Conservation (phyloP, 2,329 filamentous ascomycete genomes). For the Aspergillus pseudoglaucus region DNA sequence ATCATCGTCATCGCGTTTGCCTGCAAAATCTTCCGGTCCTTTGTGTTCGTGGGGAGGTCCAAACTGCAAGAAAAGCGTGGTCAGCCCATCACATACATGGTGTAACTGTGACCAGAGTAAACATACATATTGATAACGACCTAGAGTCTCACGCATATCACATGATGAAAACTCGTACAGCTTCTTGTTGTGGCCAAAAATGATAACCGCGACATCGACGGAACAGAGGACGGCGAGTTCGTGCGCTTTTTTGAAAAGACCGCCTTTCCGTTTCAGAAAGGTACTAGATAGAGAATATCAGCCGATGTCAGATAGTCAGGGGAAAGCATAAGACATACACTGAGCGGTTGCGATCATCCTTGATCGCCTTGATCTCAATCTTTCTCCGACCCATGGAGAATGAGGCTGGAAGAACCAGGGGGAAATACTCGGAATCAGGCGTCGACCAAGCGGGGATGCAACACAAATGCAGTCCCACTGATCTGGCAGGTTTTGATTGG, state of each 20-base stretch:
- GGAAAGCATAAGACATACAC: constrained; percentile 60
- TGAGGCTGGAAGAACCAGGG: constrained; percentile 4
- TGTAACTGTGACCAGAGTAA: constrained; percentile 2
- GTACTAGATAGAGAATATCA: constrained; percentile 53
- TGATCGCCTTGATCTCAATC: constrained; percentile 99
- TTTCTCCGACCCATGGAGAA: constrained; percentile 84
- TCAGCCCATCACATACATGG: constrained; percentile 7
- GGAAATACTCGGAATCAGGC: constrained; percentile 6
- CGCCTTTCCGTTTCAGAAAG: constrained; percentile 97
- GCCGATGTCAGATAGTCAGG: constrained; percentile 2
- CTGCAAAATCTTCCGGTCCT: constrained; percentile 84
- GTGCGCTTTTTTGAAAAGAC: constrained; percentile 98
- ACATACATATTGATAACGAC: constrained; percentile 84
- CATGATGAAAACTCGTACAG: constrained; percentile 94
- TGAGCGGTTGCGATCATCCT: constrained; percentile 94
- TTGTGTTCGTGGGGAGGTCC: constrained; percentile 93
- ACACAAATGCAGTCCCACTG: constrained; percentile 1
- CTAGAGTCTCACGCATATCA: constrained; percentile 86
- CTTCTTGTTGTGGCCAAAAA: constrained; percentile 98
- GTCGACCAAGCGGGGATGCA: constrained; percentile 8
- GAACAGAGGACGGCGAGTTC: constrained; percentile 97
- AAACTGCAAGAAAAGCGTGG: constrained; percentile 55
- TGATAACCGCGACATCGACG: constrained; percentile 96
- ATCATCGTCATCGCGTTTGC: constrained; percentile 66
- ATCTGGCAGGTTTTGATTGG: background rate